Conservation (phyloP, 2,329 filamentous ascomycete genomes). For the Sclerotiophoma versabilis region DNA sequence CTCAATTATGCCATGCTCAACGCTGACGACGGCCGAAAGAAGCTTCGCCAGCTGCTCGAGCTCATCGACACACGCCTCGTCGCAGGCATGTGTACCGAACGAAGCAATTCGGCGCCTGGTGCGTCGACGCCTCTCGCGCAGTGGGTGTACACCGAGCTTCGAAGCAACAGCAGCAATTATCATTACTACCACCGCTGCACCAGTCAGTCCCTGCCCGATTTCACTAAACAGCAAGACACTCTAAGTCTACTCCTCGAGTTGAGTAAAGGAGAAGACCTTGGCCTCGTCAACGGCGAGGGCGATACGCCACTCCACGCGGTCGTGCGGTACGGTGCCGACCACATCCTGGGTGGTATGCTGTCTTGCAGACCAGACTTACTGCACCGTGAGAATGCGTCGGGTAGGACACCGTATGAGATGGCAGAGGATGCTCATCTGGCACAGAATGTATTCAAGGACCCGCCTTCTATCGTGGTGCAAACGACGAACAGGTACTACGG, state of each 20-base stretch:
- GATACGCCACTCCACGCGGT: conserved; percentile 70
- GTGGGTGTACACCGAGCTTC: conserved; percentile 21
- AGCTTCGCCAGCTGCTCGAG: conserved; percentile 57
- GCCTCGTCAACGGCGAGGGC: conserved; percentile 68
- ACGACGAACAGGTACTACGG: not conserved
- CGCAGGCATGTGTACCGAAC: conserved; percentile 65
- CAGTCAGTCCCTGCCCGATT: not conserved
- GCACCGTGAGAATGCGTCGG: conserved; percentile 77
- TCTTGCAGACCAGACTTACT: conserved; percentile 66
- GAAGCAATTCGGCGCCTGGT: conserved; percentile 58
- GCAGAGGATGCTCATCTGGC: conserved; percentile 63
- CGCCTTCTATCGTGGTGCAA: conserved; percentile 14
- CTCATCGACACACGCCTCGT: conserved; percentile 67
- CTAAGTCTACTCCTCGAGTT: conserved; percentile 43
- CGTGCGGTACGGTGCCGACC: conserved; percentile 50
- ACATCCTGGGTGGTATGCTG: conserved; percentile 59
- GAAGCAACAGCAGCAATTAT: not conserved
- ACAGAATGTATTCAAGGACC: conserved; percentile 33
- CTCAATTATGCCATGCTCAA: conserved; percentile 26
- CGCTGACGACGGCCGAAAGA: conserved; percentile 40
- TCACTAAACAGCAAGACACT: not conserved
- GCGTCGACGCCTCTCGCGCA: conserved; percentile 70
- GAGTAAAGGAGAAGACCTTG: conserved; percentile 57
- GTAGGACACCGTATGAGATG: conserved; percentile 74
- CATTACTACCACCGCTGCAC: not conserved